A percentile compares a stretch with the other conserved stretches of the same genome.
phyloP scores from a whole-genome alignment of 192 early-diverging fungal species.

The Anaeromyces robustus region DNA sequence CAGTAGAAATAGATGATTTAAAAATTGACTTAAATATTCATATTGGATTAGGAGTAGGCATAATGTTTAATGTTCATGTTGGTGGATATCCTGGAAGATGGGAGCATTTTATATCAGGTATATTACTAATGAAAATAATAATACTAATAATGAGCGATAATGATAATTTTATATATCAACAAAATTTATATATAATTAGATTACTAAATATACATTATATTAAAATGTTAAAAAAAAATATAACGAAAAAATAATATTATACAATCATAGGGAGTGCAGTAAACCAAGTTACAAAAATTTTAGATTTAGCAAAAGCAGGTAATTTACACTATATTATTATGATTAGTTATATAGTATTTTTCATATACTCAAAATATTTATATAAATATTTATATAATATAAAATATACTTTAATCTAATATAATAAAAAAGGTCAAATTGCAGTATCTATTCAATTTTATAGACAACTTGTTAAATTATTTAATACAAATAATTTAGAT shows the following conservation, averaged over 20 bases:
- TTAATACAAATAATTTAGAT: neutral
- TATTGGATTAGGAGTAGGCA: constrained; percentile 29
- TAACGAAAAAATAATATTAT: too few species aligned
- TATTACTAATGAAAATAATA: neutral
- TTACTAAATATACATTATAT: too few species aligned
- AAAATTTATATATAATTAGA: too few species aligned
- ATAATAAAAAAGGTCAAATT: neutral
- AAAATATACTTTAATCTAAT: too few species aligned
- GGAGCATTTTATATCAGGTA: constrained; percentile 28
- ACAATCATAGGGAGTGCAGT: constrained; percentile 21
- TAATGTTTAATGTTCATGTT: constrained; percentile 27
- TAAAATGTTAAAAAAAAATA: too few species aligned
- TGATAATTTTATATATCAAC: too few species aligned
- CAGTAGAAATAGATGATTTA: constrained; percentile 21
- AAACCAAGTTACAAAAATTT: constrained; percentile 21
- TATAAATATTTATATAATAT: too few species aligned
- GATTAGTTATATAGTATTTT: too few species aligned
- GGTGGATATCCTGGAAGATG: constrained; percentile 21
- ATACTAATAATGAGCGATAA: too few species aligned
- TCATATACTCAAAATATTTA: too few species aligned
- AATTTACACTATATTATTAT: neutral
- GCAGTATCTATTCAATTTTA: neutral
- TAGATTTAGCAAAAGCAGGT: constrained; percentile 33
- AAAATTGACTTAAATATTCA: constrained; percentile 20
- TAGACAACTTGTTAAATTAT: neutral